A percentile compares a stretch with the other conserved stretches of the same genome.
Evolutionary conservation across 768 basidiomycete species (phyloP).

Genomic region (Naganishia kalamii): DNA sequence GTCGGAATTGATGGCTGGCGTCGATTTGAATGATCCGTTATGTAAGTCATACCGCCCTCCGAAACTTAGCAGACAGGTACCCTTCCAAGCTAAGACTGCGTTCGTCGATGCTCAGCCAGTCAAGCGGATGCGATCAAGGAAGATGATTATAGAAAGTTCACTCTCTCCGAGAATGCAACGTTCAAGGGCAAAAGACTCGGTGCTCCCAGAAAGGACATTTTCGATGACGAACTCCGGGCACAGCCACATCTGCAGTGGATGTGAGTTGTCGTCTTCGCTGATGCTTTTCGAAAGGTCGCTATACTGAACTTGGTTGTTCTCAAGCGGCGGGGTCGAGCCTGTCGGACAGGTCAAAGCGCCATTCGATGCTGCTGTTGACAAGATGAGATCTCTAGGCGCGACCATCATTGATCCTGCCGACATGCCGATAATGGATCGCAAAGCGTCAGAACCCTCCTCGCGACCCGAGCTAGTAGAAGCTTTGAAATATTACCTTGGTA

Average conservation of each 20-base stretch:
- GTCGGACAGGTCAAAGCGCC: neutral
- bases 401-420: neutral
- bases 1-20: neutral
- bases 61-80: too few species aligned
- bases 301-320: too few species aligned
- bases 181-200: constrained; percentile 1
- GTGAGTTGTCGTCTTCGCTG: neutral
- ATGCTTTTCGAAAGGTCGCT: too few species aligned
- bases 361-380: constrained; percentile 10
- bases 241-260: neutral
- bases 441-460: neutral
- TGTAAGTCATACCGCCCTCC: too few species aligned
- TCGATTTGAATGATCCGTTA: neutral
- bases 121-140: too few species aligned
- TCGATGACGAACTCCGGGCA: neutral
- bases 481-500: too few species aligned
- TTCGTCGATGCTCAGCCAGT: too few species aligned
- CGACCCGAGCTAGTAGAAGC: neutral
- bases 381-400: constrained; percentile 4
- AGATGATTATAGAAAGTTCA: constrained; percentile 1
- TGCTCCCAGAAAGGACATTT: neutral
- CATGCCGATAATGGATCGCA: neutral
- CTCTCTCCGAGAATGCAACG: neutral
- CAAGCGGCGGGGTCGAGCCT: neutral
- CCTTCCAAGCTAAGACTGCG: too few species aligned